Conservation (phyloP, 768 basidiomycete species). For the Phlegmacium glaucopus region DNA sequence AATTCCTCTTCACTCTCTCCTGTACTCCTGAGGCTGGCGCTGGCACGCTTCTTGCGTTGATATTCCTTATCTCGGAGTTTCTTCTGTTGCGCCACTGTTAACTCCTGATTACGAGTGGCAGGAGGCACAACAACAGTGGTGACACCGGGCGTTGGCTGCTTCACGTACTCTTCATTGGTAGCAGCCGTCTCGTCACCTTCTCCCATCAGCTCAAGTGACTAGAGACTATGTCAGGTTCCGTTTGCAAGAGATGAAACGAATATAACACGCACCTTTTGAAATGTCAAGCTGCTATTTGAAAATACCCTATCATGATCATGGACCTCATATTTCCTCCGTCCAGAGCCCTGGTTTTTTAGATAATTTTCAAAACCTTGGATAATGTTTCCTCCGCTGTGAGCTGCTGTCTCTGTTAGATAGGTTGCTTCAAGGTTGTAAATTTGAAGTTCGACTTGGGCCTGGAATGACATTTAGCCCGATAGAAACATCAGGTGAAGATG, state of each 20-base stretch:
- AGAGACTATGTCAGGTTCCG: conserved; percentile 5
- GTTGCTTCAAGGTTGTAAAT: conserved; percentile 75
- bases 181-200: conserved; percentile 60
- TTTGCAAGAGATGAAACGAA: conserved; percentile 1
- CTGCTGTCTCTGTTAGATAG: conserved; percentile 76
- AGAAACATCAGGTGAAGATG: not conserved
- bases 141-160: conserved; percentile 66
- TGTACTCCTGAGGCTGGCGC: conserved; percentile 55
- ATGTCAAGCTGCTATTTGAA: conserved; percentile 76
- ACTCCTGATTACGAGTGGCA: conserved; percentile 63
- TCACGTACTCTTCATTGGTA: conserved; percentile 62
- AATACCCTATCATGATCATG: conserved; percentile 78
- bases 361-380: conserved; percentile 87
- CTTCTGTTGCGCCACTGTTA: conserved; percentile 71
- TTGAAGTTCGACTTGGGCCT: conserved; percentile 77
- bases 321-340: conserved; percentile 70
- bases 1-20: conserved; percentile 79
- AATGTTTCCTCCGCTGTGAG: conserved; percentile 80
- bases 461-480: not conserved
- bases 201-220: conserved; percentile 75
- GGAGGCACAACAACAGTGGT: conserved; percentile 79
- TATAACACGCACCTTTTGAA: conserved; percentile 56
- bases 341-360: conserved; percentile 70
- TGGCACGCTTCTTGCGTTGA: conserved; percentile 73
- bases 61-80: conserved; percentile 79